Conservation (phyloP, 2,329 filamentous ascomycete genomes). For the Neocucurbitaria cava region DNA sequence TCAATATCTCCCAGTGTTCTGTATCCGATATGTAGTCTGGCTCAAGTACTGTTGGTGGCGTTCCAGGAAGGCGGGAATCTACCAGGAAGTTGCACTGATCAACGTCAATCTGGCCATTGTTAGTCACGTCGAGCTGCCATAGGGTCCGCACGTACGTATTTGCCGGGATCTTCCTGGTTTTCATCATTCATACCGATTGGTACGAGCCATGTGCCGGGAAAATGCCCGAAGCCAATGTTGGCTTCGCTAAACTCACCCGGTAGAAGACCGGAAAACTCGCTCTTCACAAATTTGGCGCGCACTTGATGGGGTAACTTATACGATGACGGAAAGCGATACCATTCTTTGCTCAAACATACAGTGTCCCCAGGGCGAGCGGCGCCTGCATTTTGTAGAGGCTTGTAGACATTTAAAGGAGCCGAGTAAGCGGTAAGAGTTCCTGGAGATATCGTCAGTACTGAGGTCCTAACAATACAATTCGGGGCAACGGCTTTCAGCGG, state of each 20-base stretch:
- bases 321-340: constrained; percentile 96
- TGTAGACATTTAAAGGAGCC: constrained; percentile 77
- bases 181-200: constrained; percentile 89
- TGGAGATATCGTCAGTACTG: not conserved
- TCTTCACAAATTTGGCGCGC: constrained; percentile 87
- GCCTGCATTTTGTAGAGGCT: constrained; percentile 65
- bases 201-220: constrained; percentile 82
- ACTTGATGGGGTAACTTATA: constrained; percentile 87
- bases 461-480: not conserved
- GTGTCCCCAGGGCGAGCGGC: constrained; percentile 68
- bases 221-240: constrained; percentile 71
- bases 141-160: constrained; percentile 70
- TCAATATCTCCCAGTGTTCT: constrained; percentile 77
- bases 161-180: constrained; percentile 84
- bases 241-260: constrained; percentile 90
- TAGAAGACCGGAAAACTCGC: constrained; percentile 85
- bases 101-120: constrained; percentile 65
- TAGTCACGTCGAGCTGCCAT: constrained; percentile 10
- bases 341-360: constrained; percentile 94
- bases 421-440: constrained; percentile 80
- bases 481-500: not conserved
- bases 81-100: constrained; percentile 81
- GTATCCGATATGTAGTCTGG: constrained; percentile 79
- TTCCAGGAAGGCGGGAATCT: constrained; percentile 78
- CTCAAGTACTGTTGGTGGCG: constrained; percentile 69